Conservation (phyloP, 2,329 filamentous ascomycete species). For the Fusarium denticulatum region DNA sequence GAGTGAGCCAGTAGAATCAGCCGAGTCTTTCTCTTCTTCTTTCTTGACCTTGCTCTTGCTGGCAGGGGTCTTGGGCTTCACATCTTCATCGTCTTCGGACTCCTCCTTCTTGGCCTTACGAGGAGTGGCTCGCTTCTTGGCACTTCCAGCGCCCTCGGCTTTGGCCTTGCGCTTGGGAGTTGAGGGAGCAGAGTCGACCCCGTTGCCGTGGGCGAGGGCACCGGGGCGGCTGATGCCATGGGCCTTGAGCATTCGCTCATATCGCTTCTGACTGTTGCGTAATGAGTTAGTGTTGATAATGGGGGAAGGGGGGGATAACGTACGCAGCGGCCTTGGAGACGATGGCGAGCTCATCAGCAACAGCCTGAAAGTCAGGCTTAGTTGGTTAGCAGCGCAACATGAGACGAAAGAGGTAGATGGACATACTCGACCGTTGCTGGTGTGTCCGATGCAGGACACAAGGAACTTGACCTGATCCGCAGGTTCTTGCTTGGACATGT, state of each 20-base stretch:
- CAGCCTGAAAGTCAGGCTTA: constrained; percentile 72
- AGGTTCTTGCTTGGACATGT: constrained; percentile 62
- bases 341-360: constrained; percentile 72
- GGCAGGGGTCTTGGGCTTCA: constrained; percentile 26
- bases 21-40: constrained; percentile 29
- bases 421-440: constrained; percentile 67
- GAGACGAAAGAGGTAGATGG: not conserved
- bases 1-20: constrained; percentile 23
- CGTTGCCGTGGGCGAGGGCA: constrained; percentile 2
- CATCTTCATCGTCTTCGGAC: constrained; percentile 36
- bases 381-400: not conserved
- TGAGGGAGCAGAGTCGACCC: constrained; percentile 1
- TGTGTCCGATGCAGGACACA: constrained; percentile 71
- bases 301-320: constrained; percentile 48
- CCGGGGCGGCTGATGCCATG: constrained; percentile 57
- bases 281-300: not conserved
- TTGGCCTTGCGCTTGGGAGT: constrained; percentile 47
- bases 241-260: constrained; percentile 71
- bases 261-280: constrained; percentile 69
- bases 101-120: constrained; percentile 42
- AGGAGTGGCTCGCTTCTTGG: constrained; percentile 43
- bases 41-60: constrained; percentile 35
- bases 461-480: constrained; percentile 72
- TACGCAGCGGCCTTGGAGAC: constrained; percentile 76
- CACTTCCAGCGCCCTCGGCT: constrained; percentile 29